phyloP scores from a whole-genome alignment of 108 stramenopile genomes.

The Seminavis robusta region DNA sequence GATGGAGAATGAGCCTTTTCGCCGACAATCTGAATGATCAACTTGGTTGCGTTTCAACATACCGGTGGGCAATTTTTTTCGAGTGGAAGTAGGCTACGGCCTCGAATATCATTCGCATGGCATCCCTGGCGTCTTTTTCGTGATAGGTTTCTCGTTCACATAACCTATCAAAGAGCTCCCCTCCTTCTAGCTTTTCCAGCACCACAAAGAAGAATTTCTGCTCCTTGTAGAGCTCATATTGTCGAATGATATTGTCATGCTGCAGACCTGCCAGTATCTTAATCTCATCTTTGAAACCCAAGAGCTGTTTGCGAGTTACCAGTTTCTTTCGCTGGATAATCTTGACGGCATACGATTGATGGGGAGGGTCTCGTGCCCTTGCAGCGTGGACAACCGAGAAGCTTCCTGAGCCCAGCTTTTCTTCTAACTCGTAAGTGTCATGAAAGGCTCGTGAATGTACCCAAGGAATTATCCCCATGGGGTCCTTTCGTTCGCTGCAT shows the following conservation, averaged over 20 bases:
- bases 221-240: slow-evolving; percentile 63
- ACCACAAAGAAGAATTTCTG: slow-evolving; percentile 57
- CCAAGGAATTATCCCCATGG: too few relatives aligned
- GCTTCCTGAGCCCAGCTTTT: slow-evolving; percentile 66
- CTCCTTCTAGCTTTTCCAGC: slow-evolving; percentile 75
- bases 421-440: slow-evolving; percentile 40
- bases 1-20: too few relatives aligned
- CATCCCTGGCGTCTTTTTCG: slow-evolving; percentile 89
- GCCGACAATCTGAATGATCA: too few relatives aligned
- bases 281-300: slow-evolving; percentile 65
- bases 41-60: too few relatives aligned
- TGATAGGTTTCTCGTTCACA: slow-evolving; percentile 86
- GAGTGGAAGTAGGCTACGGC: slow-evolving; percentile 78
- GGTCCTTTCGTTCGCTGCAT: too few relatives aligned
- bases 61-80: slow-evolving; percentile 66
- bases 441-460: too few relatives aligned
- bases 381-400: slow-evolving; percentile 63
- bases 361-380: slow-evolving; percentile 41
- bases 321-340: slow-evolving; percentile 51
- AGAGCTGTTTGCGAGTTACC: too few relatives aligned
- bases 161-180: slow-evolving; percentile 91
- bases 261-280: slow-evolving; percentile 46
- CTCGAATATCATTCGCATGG: slow-evolving; percentile 74
- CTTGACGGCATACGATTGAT: slow-evolving; percentile 55
- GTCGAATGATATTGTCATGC: slow-evolving; percentile 71